phyloP scores from a whole-genome alignment of 768 basidiomycete species.

The Tephrocybe sp. region DNA sequence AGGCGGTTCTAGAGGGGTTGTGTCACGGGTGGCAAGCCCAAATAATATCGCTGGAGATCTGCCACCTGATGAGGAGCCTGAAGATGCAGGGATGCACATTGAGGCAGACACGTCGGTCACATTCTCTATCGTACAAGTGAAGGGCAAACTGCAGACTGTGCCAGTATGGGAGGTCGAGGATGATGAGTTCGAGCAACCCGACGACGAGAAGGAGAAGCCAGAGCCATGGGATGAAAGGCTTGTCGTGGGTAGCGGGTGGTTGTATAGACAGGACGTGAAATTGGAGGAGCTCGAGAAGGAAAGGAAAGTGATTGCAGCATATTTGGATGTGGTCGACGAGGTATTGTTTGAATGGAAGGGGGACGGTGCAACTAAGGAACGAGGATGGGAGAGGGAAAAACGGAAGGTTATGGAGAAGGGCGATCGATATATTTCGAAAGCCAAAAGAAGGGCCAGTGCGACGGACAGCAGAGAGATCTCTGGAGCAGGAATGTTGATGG shows the following conservation, averaged over 20 bases:
- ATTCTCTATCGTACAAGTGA: conserved; percentile 67
- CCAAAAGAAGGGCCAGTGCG: conserved; percentile 50
- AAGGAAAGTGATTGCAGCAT: conserved; percentile 50
- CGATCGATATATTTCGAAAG: conserved; percentile 35
- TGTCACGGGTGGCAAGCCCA: conserved; percentile 46
- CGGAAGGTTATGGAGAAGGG: conserved; percentile 42
- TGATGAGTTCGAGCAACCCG: conserved; percentile 27
- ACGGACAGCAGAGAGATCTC: conserved; percentile 30
- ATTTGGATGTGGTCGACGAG: conserved; percentile 78
- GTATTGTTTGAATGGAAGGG: conserved; percentile 67
- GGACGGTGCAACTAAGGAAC: conserved; percentile 42
- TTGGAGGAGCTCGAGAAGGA: conserved; percentile 56
- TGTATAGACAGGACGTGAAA: conserved; percentile 67
- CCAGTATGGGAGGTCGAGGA: conserved; percentile 84
- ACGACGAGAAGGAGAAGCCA: conserved; percentile 51
- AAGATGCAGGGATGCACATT: conserved; percentile 22
- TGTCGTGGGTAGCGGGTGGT: conserved; percentile 78
- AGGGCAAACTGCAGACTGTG: conserved; percentile 59
- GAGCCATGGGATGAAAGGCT: conserved; percentile 82
- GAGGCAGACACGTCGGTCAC: conserved; percentile 64
- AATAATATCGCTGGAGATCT: conserved; percentile 26
- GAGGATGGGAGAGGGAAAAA: conserved; percentile 43
- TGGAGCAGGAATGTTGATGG: conserved; percentile 18
- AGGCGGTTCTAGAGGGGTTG: conserved; percentile 36
- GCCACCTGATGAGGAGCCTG: conserved; percentile 34